phyloP scores from a whole-genome alignment of 2,329 filamentous ascomycete genomes.

The Cladosporium oxysporum region DNA sequence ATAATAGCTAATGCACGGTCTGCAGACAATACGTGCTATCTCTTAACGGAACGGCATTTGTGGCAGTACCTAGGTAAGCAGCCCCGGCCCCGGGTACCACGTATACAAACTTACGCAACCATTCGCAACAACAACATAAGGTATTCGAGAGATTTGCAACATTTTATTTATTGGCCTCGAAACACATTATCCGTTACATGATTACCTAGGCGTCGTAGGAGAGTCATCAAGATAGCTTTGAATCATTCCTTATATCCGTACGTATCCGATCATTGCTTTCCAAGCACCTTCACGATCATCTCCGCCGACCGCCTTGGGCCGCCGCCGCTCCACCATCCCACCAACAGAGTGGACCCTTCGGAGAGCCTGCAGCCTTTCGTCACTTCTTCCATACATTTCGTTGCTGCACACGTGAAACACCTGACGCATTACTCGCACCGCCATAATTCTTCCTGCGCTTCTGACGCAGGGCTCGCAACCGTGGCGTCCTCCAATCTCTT shows the following conservation, averaged over 20 bases:
- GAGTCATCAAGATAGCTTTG: too few relatives aligned
- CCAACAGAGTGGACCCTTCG: constrained; percentile 11
- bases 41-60: background rate
- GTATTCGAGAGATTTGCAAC: background rate
- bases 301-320: background rate
- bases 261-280: background rate
- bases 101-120: background rate
- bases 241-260: too few relatives aligned
- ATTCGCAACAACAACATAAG: background rate
- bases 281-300: background rate
- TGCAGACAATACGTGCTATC: too few relatives aligned
- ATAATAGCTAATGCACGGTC: too few relatives aligned
- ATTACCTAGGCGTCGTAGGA: background rate
- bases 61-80: background rate
- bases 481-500: constrained; percentile 31
- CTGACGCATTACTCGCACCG: constrained; percentile 17
- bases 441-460: constrained; percentile 19
- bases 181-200: background rate
- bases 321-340: constrained; percentile 5
- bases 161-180: background rate
- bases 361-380: background rate
- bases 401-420: constrained; percentile 3
- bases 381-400: constrained; percentile 11
- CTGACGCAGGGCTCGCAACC: constrained; percentile 25
- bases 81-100: background rate